Percentiles rank a stretch among this genome's conserved stretches.
Evolutionary conservation across 1,284 basidiomycete species (phyloP).

Genomic region (Omphalotus olearius): DNA sequence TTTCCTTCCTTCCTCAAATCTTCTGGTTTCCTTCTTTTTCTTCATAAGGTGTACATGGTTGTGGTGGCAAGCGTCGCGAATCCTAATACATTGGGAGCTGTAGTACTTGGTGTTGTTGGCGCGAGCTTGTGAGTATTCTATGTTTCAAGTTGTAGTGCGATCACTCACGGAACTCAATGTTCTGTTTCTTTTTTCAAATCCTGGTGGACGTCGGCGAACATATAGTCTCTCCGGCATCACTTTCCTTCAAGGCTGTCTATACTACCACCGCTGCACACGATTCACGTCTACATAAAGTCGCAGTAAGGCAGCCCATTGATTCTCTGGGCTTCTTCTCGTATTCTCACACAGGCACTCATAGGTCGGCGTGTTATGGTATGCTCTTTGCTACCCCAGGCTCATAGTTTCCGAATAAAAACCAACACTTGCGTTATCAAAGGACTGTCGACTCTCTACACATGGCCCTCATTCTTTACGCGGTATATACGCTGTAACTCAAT

Average conservation of each 20-base stretch:
- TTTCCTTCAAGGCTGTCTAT: slow-evolving; percentile 34
- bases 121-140: slow-evolving; percentile 21
- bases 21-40: no score
- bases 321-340: neutral
- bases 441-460: slow-evolving; percentile 35
- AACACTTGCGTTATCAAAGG: slow-evolving; percentile 22
- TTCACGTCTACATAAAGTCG: slow-evolving; percentile 29
- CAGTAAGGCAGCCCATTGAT: slow-evolving; percentile 23
- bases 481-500: slow-evolving; percentile 34
- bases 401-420: neutral
- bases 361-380: slow-evolving; percentile 34
- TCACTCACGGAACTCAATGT: neutral
- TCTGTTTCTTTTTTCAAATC: neutral
- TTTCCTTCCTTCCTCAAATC: no score
- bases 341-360: slow-evolving; percentile 11
- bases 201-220: neutral
- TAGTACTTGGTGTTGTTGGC: slow-evolving; percentile 24
- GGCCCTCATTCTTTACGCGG: slow-evolving; percentile 31
- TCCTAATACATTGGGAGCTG: slow-evolving; percentile 27
- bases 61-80: neutral
- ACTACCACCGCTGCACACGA: slow-evolving; percentile 38
- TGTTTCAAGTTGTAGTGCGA: neutral
- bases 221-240: slow-evolving; percentile 36
- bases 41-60: no score
- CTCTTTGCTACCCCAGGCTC: neutral